Percentiles rank a stretch among this genome's conserved stretches.
phyloP scores from a whole-genome alignment of 805 yeast species.

The Blastobotrys chiropterorum region DNA sequence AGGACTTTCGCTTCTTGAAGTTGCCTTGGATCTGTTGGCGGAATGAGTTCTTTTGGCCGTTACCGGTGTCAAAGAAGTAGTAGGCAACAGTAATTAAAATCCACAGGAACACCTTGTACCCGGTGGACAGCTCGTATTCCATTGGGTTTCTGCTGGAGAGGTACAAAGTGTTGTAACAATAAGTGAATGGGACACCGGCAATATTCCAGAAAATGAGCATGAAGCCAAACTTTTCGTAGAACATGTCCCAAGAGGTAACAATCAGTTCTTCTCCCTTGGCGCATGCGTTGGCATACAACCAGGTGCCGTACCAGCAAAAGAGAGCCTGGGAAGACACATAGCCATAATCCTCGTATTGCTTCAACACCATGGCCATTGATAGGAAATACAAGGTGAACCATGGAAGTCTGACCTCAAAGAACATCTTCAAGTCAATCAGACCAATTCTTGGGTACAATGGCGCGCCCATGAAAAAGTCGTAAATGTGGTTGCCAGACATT shows the following conservation, averaged over 20 bases:
- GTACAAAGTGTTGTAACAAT: conserved; percentile 87
- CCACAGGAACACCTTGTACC: conserved; percentile 53
- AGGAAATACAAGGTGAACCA: conserved; percentile 88
- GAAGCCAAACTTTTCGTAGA: conserved; percentile 98
- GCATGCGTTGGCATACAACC: conserved; percentile 94
- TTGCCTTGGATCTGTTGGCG: conserved; percentile 74
- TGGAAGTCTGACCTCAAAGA: conserved; percentile 94
- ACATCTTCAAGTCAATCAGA: conserved; percentile 88
- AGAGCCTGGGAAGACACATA: conserved; percentile 68
- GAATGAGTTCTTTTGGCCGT: conserved; percentile 92
- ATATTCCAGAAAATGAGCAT: conserved; percentile 98
- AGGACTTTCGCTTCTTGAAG: conserved; percentile 66
- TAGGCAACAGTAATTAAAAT: conserved; percentile 60
- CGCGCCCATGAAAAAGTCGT: conserved; percentile 96
- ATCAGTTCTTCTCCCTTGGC: conserved; percentile 96
- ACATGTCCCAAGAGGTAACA: conserved; percentile 99
- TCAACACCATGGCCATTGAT: conserved; percentile 64
- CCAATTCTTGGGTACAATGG: conserved; percentile 95
- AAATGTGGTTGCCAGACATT: conserved; percentile 85
- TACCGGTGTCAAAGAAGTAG: conserved; percentile 90
- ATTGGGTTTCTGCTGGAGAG: conserved; percentile 76
- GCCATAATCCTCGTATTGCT: conserved; percentile 80
- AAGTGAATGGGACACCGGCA: conserved; percentile 98
- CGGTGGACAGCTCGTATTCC: conserved; percentile 69
- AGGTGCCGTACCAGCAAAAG: conserved; percentile 75